These are phyloP conservation scores for Colletotrichum lini DNA, from an alignment of 2,329 filamentous ascomycete genomes.

Conservation along the genomic window DNA sequence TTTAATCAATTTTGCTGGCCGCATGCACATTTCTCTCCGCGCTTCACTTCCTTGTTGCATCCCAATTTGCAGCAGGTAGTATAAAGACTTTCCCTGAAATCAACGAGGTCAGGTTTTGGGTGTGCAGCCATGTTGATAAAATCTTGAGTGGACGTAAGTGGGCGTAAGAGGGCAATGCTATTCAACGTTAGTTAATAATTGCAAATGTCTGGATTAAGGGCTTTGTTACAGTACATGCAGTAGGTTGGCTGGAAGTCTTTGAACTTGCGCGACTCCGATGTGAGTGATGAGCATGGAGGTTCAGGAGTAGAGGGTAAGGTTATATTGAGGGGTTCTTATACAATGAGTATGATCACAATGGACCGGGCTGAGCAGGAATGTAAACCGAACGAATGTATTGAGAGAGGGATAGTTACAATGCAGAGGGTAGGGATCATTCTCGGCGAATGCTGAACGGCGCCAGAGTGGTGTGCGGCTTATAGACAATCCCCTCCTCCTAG, in stretches of 20 bases:
- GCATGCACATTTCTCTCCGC: slow-evolving; percentile 12
- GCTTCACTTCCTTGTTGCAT: slow-evolving; percentile 16
- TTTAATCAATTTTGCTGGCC: slow-evolving; percentile 7
- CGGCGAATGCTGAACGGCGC: slow-evolving; percentile 4
- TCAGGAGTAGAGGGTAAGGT: slow-evolving; percentile 3
- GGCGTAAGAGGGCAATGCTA: slow-evolving; percentile 6
- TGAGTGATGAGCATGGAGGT: slow-evolving; percentile 12
- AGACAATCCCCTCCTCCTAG: slow-evolving; percentile 9
- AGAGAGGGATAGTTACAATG: slow-evolving; percentile 6
- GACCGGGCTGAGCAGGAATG: background rate
- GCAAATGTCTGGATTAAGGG: slow-evolving; percentile 12
- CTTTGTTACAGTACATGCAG: slow-evolving; percentile 8
- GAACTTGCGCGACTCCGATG: slow-evolving; percentile 9
- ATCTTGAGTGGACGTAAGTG: background rate
- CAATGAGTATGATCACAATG: background rate
- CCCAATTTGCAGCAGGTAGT: slow-evolving; percentile 18
- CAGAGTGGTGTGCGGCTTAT: slow-evolving; percentile 9
- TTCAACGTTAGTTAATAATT: slow-evolving; percentile 6
- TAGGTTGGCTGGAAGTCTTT: slow-evolving; percentile 8
- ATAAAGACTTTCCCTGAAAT: slow-evolving; percentile 9
- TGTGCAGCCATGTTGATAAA: slow-evolving; percentile 8
- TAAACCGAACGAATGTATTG: slow-evolving; percentile 3
- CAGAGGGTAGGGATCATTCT: slow-evolving; percentile 3
- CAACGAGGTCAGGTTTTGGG: slow-evolving; percentile 8
- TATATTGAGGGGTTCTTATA: slow-evolving; percentile 16